Evolutionary conservation across 257 asterid genomes (phyloP).

Genomic region (Handroanthus guayacan): DNA sequence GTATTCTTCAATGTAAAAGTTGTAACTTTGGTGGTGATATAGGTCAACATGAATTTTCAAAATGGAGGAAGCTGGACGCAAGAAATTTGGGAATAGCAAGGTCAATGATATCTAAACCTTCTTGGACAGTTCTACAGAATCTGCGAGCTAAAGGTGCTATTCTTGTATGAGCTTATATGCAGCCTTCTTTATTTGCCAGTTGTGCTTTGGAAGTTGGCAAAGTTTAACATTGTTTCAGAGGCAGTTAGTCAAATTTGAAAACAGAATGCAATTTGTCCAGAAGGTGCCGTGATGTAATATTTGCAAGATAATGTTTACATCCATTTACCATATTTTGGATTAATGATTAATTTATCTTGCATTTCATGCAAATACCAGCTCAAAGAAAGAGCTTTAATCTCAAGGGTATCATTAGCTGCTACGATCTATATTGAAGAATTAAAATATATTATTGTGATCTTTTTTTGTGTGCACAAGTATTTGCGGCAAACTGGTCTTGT

Average conservation of each 20-base stretch:
- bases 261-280: neutral
- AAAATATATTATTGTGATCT: neutral
- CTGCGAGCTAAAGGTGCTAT: conserved; percentile 66
- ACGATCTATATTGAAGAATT: conserved; percentile 15
- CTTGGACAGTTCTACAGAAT: conserved; percentile 60
- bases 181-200: conserved; percentile 10
- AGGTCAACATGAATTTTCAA: conserved; percentile 57
- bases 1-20: conserved; percentile 22
- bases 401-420: conserved; percentile 30
- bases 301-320: conserved; percentile 19
- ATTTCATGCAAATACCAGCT: no score
- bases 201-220: conserved; percentile 16
- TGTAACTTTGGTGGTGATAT: conserved; percentile 37
- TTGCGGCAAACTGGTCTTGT: conserved; percentile 12
- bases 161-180: conserved; percentile 23
- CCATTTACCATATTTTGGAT: conserved; percentile 5
- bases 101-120: conserved; percentile 60
- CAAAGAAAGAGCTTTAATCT: neutral
- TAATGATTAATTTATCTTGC: no score
- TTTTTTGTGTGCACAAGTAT: neutral
- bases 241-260: conserved; percentile 4
- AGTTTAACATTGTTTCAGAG: neutral
- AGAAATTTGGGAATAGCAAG: conserved; percentile 60
- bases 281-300: conserved; percentile 13
- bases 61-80: conserved; percentile 76